phyloP scores from a whole-genome alignment of 306 rosid genomes.

The Trifolium dubium region DNA sequence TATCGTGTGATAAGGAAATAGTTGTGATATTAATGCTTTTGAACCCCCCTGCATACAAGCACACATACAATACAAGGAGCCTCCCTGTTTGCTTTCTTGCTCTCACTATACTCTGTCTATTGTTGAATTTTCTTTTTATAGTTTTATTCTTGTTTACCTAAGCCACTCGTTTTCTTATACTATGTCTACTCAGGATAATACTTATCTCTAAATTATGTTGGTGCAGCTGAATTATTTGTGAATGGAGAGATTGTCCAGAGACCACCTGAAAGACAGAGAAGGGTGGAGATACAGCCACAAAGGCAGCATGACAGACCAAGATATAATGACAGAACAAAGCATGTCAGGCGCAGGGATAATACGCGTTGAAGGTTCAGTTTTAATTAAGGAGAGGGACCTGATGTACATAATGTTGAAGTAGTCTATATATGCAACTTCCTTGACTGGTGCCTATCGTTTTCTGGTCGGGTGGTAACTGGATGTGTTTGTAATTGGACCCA shows the following conservation, averaged over 20 bases:
- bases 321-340: conserved; percentile 86
- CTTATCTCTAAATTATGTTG: conserved; percentile 18
- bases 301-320: conserved; percentile 89
- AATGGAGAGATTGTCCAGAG: conserved; percentile 97
- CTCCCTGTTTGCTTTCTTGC: background rate
- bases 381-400: conserved; percentile 18
- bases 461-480: background rate
- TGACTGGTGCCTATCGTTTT: conserved; percentile 10
- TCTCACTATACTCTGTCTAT: background rate
- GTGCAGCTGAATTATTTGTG: conserved; percentile 90
- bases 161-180: background rate
- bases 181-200: background rate
- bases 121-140: background rate
- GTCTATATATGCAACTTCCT: conserved; percentile 40
- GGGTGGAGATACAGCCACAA: conserved; percentile 94
- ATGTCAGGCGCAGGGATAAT: conserved; percentile 76
- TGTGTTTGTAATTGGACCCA: conserved; percentile 8
- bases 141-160: background rate
- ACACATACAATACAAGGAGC: too few relatives aligned
- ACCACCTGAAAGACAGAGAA: conserved; percentile 90
- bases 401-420: conserved; percentile 38
- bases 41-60: background rate
- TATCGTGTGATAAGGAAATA: background rate
- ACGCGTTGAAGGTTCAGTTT: conserved; percentile 48
- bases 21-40: background rate